phyloP scores from a whole-genome alignment of 805 yeast species.

The Zygotorulaspora florentina region DNA sequence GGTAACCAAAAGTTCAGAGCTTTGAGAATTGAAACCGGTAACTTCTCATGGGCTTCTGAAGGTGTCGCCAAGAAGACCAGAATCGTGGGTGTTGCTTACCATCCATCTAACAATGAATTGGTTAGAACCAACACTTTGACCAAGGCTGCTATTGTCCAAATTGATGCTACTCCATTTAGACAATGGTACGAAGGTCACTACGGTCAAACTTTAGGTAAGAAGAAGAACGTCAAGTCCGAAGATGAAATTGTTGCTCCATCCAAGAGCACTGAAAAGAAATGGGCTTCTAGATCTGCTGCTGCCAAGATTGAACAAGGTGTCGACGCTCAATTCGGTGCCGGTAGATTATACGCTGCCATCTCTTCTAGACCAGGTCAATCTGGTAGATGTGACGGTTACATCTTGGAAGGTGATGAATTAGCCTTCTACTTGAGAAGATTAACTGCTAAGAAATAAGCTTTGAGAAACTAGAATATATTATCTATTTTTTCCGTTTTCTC shows the following conservation, averaged over 20 bases:
- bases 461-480: conserved; percentile 5
- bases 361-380: conserved; percentile 99
- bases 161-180: conserved; percentile 99
- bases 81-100: conserved; percentile 96
- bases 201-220: conserved; percentile 91
- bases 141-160: conserved; percentile 97
- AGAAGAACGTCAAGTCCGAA: conserved; percentile 47
- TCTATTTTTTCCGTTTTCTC: conserved; percentile 5
- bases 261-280: conserved; percentile 81
- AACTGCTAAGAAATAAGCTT: conserved; percentile 92
- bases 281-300: conserved; percentile 83
- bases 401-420: conserved; percentile 99
- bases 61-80: conserved; percentile 99
- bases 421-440: conserved; percentile 99
- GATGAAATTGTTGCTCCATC: conserved; percentile 66
- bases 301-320: conserved; percentile 88
- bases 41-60: conserved; percentile 99
- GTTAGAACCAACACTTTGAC: conserved; percentile 99
- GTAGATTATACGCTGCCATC: conserved; percentile 97
- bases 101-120: conserved; percentile 99
- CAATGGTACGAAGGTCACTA: conserved; percentile 99
- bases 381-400: conserved; percentile 99
- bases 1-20: conserved; percentile 99
- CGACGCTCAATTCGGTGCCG: conserved; percentile 95
- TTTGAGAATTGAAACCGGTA: conserved; percentile 97